Percentiles rank a stretch among this genome's conserved stretches.
Evolutionary conservation across 306 rosid genomes (phyloP).

Genomic region (Malus asiatica): DNA sequence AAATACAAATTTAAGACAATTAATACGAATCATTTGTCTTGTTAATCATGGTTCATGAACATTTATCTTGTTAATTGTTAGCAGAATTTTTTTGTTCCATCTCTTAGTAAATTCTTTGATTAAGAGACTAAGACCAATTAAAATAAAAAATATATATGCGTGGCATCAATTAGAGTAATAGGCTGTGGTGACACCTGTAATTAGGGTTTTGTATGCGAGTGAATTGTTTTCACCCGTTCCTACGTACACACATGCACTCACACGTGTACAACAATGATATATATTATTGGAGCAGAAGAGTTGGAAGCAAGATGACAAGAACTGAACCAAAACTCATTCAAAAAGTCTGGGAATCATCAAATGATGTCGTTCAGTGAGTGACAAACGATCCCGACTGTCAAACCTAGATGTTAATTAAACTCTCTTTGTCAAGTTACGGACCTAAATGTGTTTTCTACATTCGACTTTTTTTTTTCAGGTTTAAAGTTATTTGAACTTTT

Average conservation of each 20-base stretch:
- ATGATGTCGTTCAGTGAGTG: neutral
- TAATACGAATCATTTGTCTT: neutral
- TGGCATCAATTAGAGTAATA: neutral
- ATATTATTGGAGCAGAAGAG: neutral
- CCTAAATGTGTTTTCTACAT: no score
- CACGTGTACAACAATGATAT: neutral
- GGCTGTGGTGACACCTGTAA: neutral
- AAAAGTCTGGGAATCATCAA: neutral
- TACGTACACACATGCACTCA: neutral
- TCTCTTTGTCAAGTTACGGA: no score
- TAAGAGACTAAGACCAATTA: neutral
- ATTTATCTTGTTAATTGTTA: neutral
- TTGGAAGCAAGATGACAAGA: neutral
- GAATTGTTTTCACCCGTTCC: neutral
- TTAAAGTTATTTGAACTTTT: no score
- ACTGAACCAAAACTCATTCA: neutral
- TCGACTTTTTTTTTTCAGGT: no score
- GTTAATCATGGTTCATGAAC: conserved; percentile 3
- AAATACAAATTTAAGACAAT: neutral
- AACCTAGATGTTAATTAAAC: no score
- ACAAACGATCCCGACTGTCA: neutral
- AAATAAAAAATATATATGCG: neutral
- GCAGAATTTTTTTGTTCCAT: neutral
- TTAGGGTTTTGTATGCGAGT: neutral
- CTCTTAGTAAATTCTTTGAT: neutral